Evolutionary conservation across 148 eudicot species (phyloP).

Genomic region (Rhododendron simsii): DNA sequence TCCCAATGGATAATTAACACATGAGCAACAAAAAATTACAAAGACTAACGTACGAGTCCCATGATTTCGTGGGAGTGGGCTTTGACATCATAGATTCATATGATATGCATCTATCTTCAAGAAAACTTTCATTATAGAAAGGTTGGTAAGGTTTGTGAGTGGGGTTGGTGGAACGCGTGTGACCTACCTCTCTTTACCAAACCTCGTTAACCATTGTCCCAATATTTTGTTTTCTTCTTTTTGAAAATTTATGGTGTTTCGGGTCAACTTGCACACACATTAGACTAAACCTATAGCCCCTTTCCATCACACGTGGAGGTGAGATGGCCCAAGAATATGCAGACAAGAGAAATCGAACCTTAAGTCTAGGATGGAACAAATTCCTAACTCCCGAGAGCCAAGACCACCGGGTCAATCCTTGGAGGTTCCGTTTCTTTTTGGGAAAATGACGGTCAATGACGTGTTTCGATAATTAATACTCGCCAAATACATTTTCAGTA

Average conservation of each 20-base stretch:
- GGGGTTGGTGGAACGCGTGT: conserved; percentile 8
- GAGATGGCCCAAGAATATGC: fast-evolving
- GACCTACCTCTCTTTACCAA: neutral
- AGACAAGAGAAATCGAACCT: neutral
- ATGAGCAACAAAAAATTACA: neutral
- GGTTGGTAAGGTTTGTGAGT: neutral
- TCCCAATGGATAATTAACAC: neutral
- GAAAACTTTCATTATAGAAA: neutral
- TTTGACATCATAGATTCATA: neutral
- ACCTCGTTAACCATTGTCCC: neutral
- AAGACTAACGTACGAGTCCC: neutral
- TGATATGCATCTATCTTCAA: neutral
- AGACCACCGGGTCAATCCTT: neutral
- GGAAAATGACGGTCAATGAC: no score
- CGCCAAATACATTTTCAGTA: no score
- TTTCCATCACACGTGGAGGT: no score
- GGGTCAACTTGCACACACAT: neutral
- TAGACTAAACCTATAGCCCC: neutral
- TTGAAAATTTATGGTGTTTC: neutral
- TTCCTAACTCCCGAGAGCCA: neutral
- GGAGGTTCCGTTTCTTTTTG: no score
- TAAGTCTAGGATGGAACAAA: neutral
- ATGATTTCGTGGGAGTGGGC: neutral
- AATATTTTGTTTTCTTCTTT: neutral
- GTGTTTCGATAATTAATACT: no score